Evolutionary conservation across 371 early-diverging fungal genomes (phyloP).

Genomic region (Encephalitozoon cuniculi): DNA sequence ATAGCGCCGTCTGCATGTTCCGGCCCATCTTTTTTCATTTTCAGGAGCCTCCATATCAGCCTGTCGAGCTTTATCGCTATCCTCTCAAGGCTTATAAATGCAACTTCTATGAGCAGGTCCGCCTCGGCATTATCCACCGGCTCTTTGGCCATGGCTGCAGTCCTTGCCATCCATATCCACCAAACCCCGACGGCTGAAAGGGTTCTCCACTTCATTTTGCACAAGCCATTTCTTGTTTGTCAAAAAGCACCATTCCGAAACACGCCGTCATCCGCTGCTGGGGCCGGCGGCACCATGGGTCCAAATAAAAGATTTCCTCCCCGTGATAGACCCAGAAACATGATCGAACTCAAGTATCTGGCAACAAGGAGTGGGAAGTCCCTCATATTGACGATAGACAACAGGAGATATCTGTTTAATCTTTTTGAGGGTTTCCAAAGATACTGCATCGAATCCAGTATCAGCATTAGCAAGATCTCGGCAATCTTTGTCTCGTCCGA

Average conservation of each 20-base stretch:
- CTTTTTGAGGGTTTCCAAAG: conserved; percentile 58
- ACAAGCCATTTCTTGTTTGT: neutral
- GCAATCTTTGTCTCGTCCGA: conserved; percentile 37
- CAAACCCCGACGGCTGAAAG: neutral
- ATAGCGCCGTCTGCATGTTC: neutral
- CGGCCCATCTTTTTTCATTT: neutral
- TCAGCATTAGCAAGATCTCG: conserved; percentile 15
- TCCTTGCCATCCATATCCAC: neutral
- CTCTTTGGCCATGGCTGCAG: neutral
- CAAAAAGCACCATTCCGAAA: neutral
- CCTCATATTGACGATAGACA: conserved; percentile 30
- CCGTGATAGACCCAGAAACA: neutral
- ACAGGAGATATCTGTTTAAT: conserved; percentile 43
- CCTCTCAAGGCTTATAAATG: neutral
- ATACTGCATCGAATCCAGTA: conserved; percentile 41
- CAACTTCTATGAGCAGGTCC: neutral
- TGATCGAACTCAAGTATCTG: conserved; percentile 29
- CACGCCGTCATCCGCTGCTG: neutral
- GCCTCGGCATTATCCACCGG: neutral
- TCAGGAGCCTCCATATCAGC: neutral
- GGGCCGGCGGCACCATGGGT: no score
- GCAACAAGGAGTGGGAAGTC: conserved; percentile 40
- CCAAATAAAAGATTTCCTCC: neutral
- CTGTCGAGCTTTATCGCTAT: neutral
- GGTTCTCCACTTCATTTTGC: neutral